Evolutionary conservation across 2,329 filamentous ascomycete genomes (phyloP).

Genomic region (Ascochyta koolunga): DNA sequence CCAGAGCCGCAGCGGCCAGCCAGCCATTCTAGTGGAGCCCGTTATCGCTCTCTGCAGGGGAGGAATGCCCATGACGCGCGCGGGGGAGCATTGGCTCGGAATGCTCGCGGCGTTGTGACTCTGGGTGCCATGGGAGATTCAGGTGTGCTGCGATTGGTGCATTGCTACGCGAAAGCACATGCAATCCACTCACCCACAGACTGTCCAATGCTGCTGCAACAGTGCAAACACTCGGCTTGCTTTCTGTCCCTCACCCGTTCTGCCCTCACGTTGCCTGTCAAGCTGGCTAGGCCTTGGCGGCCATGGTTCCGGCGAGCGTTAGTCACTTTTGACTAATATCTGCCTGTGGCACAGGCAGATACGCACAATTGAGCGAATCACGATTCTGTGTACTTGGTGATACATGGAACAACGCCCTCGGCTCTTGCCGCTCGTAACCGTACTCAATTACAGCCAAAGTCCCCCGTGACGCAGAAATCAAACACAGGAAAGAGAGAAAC

Average conservation of each 20-base stretch:
- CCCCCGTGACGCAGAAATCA: conserved; percentile 7
- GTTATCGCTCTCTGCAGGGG: conserved; percentile 19
- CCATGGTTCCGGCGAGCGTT: conserved; percentile 8
- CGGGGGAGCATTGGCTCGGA: conserved; percentile 7
- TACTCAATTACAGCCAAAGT: conserved; percentile 6
- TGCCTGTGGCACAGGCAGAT: conserved; percentile 12
- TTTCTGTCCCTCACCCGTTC: not conserved
- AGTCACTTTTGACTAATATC: conserved; percentile 18
- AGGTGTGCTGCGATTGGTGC: conserved; percentile 10
- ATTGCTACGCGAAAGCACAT: conserved; percentile 1
- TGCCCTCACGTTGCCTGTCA: not conserved
- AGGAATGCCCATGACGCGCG: conserved; percentile 23
- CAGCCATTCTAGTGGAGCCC: conserved; percentile 15
- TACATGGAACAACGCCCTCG: conserved; percentile 30
- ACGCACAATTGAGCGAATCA: conserved; percentile 14
- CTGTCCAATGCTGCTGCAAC: not conserved
- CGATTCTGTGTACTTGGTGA: conserved; percentile 34
- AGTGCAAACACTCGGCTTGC: not conserved
- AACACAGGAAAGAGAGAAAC: conserved; percentile 17
- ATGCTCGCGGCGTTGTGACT: not conserved
- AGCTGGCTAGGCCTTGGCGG: conserved; percentile 4
- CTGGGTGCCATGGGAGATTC: not conserved
- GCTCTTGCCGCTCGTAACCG: conserved; percentile 9
- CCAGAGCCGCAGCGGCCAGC: conserved; percentile 23
- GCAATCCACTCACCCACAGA: not conserved